phyloP scores from a whole-genome alignment of 352 stramenopile genomes.

The Phytophthora kernoviae region DNA sequence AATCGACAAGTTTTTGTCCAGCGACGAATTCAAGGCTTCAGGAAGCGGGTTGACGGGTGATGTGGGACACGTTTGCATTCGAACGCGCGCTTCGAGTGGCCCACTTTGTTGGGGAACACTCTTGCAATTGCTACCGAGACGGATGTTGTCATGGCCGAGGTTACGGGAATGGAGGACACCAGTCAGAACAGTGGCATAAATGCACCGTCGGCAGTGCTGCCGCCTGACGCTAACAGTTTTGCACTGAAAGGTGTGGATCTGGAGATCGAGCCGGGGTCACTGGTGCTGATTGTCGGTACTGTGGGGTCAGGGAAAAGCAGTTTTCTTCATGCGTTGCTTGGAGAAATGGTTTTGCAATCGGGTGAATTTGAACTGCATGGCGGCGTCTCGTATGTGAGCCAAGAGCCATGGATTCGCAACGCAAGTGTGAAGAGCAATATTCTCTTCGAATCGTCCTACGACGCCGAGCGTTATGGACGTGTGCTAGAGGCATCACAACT shows the following conservation, averaged over 20 bases:
- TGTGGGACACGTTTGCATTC: slow-evolving; percentile 16
- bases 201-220: slow-evolving; percentile 12
- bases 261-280: slow-evolving; percentile 52
- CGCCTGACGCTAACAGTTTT: slow-evolving; percentile 32
- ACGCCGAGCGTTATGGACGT: slow-evolving; percentile 33
- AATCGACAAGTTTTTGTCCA: slow-evolving; percentile 32
- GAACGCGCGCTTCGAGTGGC: slow-evolving; percentile 24
- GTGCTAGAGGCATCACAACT: slow-evolving; percentile 77
- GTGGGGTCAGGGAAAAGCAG: slow-evolving; percentile 54
- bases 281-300: slow-evolving; percentile 50
- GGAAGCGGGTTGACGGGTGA: not conserved
- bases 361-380: slow-evolving; percentile 30
- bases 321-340: slow-evolving; percentile 46
- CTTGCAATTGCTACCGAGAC: not conserved
- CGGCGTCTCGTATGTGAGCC: slow-evolving; percentile 74
- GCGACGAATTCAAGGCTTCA: slow-evolving; percentile 24
- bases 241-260: slow-evolving; percentile 47
- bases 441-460: slow-evolving; percentile 28
- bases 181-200: slow-evolving; percentile 1
- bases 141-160: not conserved
- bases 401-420: slow-evolving; percentile 93
- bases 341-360: slow-evolving; percentile 39
- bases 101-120: not conserved
- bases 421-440: slow-evolving; percentile 78
- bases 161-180: slow-evolving; percentile 4